Percentiles rank a stretch among this genome's conserved stretches.
Conservation (phyloP, 306 rosid genomes). For the Vicia villosa region DNA sequence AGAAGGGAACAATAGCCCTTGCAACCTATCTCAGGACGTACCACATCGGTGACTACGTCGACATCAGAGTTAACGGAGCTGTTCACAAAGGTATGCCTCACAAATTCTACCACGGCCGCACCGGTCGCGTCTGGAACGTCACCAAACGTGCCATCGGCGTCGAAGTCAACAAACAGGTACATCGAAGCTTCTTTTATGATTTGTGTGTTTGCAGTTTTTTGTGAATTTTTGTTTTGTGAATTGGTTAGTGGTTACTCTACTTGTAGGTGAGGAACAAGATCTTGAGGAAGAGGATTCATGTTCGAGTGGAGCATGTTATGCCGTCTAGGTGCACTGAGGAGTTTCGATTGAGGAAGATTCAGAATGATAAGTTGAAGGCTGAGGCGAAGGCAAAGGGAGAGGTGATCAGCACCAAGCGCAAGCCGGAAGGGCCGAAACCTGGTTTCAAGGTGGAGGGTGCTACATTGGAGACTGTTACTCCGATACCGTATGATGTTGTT, state of each 20-base stretch:
- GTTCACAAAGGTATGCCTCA: slow-evolving; percentile 11
- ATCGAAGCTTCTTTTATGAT: too few relatives aligned
- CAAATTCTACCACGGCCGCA: slow-evolving; percentile 8
- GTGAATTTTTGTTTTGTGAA: not conserved
- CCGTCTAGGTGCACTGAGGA: slow-evolving; percentile 87
- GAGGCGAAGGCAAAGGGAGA: slow-evolving; percentile 79
- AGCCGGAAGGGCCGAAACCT: slow-evolving; percentile 11
- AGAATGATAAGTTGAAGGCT: slow-evolving; percentile 77
- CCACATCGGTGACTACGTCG: slow-evolving; percentile 79
- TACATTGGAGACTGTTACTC: slow-evolving; percentile 13
- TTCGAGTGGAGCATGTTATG: slow-evolving; percentile 85
- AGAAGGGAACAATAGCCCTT: slow-evolving; percentile 90
- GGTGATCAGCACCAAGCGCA: slow-evolving; percentile 73
- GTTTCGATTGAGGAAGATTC: slow-evolving; percentile 63
- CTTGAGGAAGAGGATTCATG: slow-evolving; percentile 81
- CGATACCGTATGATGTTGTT: slow-evolving; percentile 15
- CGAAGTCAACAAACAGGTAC: slow-evolving; percentile 49
- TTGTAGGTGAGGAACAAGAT: slow-evolving; percentile 68
- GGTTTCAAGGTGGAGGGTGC: slow-evolving; percentile 7
- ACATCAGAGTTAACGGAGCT: slow-evolving; percentile 87
- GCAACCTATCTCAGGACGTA: slow-evolving; percentile 76
- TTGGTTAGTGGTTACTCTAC: not conserved
- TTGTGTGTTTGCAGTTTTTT: not conserved
- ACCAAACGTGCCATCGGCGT: slow-evolving; percentile 7
- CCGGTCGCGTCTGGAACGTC: slow-evolving; percentile 19